These are phyloP conservation scores for Aspergillus affinis DNA, from an alignment of 495 filamentous ascomycete species.

Conservation along the genomic window DNA sequence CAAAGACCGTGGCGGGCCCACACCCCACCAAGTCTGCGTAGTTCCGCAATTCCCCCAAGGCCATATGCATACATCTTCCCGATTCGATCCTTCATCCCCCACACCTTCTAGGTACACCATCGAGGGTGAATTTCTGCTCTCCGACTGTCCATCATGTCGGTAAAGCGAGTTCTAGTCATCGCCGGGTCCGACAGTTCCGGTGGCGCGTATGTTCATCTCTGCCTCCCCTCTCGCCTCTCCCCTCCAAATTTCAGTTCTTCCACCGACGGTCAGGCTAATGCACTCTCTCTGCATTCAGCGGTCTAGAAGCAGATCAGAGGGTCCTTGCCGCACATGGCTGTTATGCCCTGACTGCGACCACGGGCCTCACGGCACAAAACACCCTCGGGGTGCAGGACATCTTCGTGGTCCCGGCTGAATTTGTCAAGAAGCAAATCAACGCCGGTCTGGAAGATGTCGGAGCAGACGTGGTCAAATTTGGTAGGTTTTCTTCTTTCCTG, in stretches of 20 bases:
- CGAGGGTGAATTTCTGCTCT: neutral
- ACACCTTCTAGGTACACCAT: neutral
- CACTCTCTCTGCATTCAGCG: constrained; percentile 48
- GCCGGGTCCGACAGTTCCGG: constrained; percentile 86
- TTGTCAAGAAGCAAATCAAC: constrained; percentile 82
- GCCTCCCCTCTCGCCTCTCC: constrained; percentile 1
- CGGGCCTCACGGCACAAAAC: constrained; percentile 92
- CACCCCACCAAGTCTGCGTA: neutral
- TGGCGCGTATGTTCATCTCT: constrained; percentile 65
- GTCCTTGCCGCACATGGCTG: constrained; percentile 87
- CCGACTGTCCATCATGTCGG: constrained; percentile 29
- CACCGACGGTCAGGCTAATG: constrained; percentile 17
- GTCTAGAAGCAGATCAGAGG: constrained; percentile 96
- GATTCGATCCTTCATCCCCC: neutral
- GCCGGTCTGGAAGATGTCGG: constrained; percentile 80
- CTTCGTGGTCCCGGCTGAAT: constrained; percentile 73
- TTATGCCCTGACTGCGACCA: constrained; percentile 97
- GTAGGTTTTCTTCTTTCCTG: constrained; percentile 45
- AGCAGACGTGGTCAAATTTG: constrained; percentile 87
- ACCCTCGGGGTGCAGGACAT: constrained; percentile 81
- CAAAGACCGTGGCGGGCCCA: neutral
- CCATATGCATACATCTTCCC: neutral
- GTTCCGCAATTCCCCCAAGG: neutral
- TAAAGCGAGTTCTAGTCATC: constrained; percentile 69
- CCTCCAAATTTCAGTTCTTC: constrained; percentile 9